Evolutionary conservation across 805 yeast genomes (phyloP), one percentile per base, ranked within the genome.

Genomic region (Alloascoidea africana): DNA sequence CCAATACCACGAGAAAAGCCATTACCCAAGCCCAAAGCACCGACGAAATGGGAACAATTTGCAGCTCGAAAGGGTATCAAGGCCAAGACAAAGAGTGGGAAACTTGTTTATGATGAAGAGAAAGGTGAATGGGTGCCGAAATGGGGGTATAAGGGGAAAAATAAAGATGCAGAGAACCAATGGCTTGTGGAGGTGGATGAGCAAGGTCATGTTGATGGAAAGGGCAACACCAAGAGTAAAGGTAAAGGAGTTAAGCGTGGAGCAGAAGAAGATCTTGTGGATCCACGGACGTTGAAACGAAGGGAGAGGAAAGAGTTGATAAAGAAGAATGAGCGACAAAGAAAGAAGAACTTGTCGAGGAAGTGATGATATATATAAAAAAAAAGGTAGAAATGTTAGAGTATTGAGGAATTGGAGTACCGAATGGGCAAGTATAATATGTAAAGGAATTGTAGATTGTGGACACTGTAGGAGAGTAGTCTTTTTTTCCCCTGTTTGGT

Each of bases 101-200:
- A 84, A 62, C 65, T 78, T 71, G 85, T 83, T 1, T 91, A 63
- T 50, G 95, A 91, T 58, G 97, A 91, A 58, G 91, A 71, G 19
- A 62, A 72, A 18, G 87, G 89, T 37, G 87, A 86, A 60, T 91
- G 98, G 98, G 95, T 80, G 43, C 89, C 94, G 50, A 89, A 86
- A 60, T 91, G 98, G 98, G 99, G 99, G 42, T 89, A 80, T 65
- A 78, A 81, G 46, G 97, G 97, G 52, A 74, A 75, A 60, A 91
- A 91, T 60, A 89, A 91, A 62, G 73, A 75, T 39, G 53, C 76
- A 47, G 97, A 89, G 51, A 62, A 69, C 51, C 96, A 91, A 59
- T 91, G 98, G 98, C 67, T 85, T 53, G 96, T 89, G 41, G 99
- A 91, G 61, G 82, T 89, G 42, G 83, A 84, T 42, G 93, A 82